Percentiles rank a stretch among this genome's conserved stretches.
These are phyloP conservation scores for Microdochium paspali DNA, from an alignment of 2,329 filamentous ascomycete species.

Conservation along the genomic window DNA sequence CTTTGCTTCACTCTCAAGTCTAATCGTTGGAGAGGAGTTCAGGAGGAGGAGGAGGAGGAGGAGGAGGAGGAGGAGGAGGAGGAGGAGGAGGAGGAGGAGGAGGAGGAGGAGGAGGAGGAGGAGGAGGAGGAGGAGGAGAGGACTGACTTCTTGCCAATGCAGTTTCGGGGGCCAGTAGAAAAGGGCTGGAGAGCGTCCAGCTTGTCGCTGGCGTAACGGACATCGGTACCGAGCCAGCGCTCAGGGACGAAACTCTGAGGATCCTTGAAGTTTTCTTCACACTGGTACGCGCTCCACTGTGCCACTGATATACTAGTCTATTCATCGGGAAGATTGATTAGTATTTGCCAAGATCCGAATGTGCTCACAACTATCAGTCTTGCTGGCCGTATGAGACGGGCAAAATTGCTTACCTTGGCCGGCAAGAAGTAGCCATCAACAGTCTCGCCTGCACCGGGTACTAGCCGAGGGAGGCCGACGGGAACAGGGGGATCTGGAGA, in stretches of 20 bases:
- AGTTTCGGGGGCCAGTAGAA: constrained; percentile 36
- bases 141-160: constrained; percentile 38
- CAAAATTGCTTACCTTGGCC: neutral
- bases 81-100: no score
- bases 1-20: no score
- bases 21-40: neutral
- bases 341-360: neutral
- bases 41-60: neutral
- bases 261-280: constrained; percentile 24
- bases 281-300: constrained; percentile 7
- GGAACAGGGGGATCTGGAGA: neutral
- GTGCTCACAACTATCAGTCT: no score
- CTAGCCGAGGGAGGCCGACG: neutral
- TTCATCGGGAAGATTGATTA: neutral
- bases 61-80: no score
- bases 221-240: constrained; percentile 23
- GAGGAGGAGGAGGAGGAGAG: no score
- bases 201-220: constrained; percentile 29
- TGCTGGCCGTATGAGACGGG: neutral
- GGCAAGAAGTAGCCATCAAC: neutral
- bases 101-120: neutral
- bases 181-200: constrained; percentile 36
- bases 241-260: constrained; percentile 28
- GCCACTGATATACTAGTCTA: neutral
- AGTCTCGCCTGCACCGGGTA: neutral